Percentiles rank a stretch among this genome's conserved stretches.
Conservation (phyloP, 768 basidiomycete genomes). For the Auricularia sp. region DNA sequence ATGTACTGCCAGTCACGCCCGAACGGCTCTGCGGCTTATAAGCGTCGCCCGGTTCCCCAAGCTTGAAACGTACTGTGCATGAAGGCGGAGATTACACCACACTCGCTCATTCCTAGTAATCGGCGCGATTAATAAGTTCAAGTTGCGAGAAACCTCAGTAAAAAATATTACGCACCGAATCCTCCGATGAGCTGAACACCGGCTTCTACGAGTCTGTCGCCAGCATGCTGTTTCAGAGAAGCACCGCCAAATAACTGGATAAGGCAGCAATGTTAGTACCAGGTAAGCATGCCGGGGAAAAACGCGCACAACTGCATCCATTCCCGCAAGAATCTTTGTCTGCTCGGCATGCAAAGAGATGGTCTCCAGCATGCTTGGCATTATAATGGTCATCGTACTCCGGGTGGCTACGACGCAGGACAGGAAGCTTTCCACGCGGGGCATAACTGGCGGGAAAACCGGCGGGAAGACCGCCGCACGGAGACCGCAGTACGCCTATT, state of each 20-base stretch:
- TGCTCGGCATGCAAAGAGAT: background rate
- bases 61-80: background rate
- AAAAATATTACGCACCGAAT: background rate
- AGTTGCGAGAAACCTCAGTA: background rate
- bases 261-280: background rate
- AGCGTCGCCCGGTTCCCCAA: background rate
- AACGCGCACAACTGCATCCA: background rate
- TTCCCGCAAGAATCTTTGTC: background rate
- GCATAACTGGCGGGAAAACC: background rate
- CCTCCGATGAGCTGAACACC: background rate
- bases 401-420: background rate
- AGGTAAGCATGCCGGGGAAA: too few species aligned
- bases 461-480: background rate
- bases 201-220: slow-evolving; percentile 13
- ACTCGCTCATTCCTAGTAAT: background rate
- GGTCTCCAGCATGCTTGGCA: background rate
- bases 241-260: slow-evolving; percentile 16
- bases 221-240: slow-evolving; percentile 14
- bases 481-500: background rate
- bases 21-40: background rate
- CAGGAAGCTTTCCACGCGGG: background rate
- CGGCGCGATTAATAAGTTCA: background rate
- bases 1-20: background rate
- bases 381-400: background rate
- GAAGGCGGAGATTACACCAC: background rate